Percentiles rank a stretch among this genome's conserved stretches.
These are phyloP conservation scores for Cladosporium oxysporum DNA, from an alignment of 2,329 filamentous ascomycete species.

Conservation along the genomic window DNA sequence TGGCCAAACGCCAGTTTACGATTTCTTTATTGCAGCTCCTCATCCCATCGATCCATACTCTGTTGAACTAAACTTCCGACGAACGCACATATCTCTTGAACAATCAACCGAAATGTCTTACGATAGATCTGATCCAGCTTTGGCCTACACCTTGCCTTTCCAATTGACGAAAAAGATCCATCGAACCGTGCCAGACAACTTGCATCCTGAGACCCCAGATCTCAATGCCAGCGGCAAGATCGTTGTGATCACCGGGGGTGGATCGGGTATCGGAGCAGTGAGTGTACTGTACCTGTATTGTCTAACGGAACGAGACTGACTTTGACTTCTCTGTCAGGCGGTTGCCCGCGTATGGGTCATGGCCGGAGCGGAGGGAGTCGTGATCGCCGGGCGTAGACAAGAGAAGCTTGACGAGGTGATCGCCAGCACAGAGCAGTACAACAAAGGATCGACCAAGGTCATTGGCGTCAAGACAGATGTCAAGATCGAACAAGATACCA, in stretches of 20 bases:
- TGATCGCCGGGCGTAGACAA: constrained; percentile 30
- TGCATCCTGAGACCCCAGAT: constrained; percentile 26
- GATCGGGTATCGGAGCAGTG: constrained; percentile 22
- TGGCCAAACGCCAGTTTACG: not conserved
- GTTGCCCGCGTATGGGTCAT: constrained; percentile 32
- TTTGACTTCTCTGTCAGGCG: constrained; percentile 20
- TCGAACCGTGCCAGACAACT: constrained; percentile 28
- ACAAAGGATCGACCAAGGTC: constrained; percentile 25
- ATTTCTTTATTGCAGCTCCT: not conserved
- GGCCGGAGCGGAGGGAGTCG: constrained; percentile 32
- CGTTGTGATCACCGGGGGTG: constrained; percentile 29
- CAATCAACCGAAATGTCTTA: constrained; percentile 32
- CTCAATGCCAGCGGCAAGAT: constrained; percentile 27
- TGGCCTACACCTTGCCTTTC: constrained; percentile 28
- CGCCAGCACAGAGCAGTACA: constrained; percentile 23
- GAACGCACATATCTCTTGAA: not conserved
- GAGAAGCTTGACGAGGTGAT: constrained; percentile 28
- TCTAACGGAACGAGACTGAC: not conserved
- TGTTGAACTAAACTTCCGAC: not conserved
- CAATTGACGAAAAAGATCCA: constrained; percentile 30
- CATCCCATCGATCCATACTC: not conserved
- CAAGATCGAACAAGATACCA: constrained; percentile 24
- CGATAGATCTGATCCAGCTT: constrained; percentile 1
- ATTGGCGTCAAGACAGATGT: constrained; percentile 30
- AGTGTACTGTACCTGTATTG: not conserved